phyloP scores from a whole-genome alignment of 2,329 filamentous ascomycete genomes.

The Colletotrichum tanaceti region DNA sequence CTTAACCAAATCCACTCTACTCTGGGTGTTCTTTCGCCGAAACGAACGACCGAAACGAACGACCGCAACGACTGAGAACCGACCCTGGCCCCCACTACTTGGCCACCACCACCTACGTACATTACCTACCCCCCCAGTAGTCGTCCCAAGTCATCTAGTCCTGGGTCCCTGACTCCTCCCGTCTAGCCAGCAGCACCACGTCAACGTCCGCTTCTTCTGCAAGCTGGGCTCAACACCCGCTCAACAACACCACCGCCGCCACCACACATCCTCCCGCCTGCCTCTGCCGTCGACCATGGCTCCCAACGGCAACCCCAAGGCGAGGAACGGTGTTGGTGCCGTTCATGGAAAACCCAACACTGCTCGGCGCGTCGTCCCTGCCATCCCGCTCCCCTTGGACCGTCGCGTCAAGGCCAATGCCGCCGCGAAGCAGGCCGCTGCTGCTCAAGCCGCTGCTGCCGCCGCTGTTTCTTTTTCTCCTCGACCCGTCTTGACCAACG shows the following conservation, averaged over 20 bases:
- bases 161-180: conserved; percentile 5
- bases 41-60: conserved; percentile 16
- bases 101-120: background rate
- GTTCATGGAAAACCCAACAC: conserved; percentile 24
- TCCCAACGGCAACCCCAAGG: conserved; percentile 38
- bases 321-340: conserved; percentile 38
- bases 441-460: conserved; percentile 43
- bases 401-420: conserved; percentile 47
- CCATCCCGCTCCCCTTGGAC: conserved; percentile 52
- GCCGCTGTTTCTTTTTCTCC: conserved; percentile 24
- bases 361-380: conserved; percentile 51
- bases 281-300: conserved; percentile 35
- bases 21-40: conserved; percentile 32
- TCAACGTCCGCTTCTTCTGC: conserved; percentile 21
- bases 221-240: conserved; percentile 25
- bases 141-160: conserved; percentile 18
- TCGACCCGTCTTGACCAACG: conserved; percentile 38
- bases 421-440: conserved; percentile 50
- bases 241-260: conserved; percentile 25
- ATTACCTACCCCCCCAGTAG: conserved; percentile 6
- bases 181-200: conserved; percentile 9
- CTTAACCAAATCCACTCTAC: conserved; percentile 9
- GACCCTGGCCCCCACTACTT: conserved; percentile 15
- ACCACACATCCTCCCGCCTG: conserved; percentile 27
- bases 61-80: conserved; percentile 8